Conservation (phyloP, 2,329 filamentous ascomycete species). For the Exophiala mesophila region DNA sequence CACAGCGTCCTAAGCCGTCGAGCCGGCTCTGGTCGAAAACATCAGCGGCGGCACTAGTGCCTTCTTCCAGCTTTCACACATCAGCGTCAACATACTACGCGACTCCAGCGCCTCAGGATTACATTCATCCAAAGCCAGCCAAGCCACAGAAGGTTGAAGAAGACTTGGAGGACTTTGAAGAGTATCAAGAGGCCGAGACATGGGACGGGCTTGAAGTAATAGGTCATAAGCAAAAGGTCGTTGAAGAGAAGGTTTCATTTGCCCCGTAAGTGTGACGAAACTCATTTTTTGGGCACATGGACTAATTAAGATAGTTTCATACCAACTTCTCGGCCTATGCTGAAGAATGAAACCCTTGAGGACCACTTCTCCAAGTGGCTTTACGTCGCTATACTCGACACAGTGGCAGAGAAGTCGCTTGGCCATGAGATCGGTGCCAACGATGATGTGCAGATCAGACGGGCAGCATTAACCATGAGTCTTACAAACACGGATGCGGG, state of each 20-base stretch:
- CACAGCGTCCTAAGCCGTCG: neutral
- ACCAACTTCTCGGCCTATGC: too few species aligned
- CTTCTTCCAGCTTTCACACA: neutral
- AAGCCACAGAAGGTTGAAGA: neutral
- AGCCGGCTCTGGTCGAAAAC: neutral
- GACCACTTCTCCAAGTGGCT: conserved; percentile 2
- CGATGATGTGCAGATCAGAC: neutral
- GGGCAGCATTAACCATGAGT: neutral
- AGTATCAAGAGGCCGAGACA: conserved; percentile 26
- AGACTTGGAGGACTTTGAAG: neutral
- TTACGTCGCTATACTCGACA: conserved; percentile 4
- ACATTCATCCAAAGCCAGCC: neutral
- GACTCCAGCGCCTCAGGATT: neutral
- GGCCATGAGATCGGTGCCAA: conserved; percentile 5
- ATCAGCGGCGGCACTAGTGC: neutral
- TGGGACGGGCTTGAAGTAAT: conserved; percentile 53
- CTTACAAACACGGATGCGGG: conserved; percentile 4
- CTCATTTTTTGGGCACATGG: too few species aligned
- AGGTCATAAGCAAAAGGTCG: too few species aligned
- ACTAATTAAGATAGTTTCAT: too few species aligned
- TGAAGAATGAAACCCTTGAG: neutral
- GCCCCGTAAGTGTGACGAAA: too few species aligned
- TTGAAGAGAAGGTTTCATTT: too few species aligned
- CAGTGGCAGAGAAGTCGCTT: neutral
- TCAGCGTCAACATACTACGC: neutral